Conservation (phyloP, 768 basidiomycete species). For the Pluteus cervinus region DNA sequence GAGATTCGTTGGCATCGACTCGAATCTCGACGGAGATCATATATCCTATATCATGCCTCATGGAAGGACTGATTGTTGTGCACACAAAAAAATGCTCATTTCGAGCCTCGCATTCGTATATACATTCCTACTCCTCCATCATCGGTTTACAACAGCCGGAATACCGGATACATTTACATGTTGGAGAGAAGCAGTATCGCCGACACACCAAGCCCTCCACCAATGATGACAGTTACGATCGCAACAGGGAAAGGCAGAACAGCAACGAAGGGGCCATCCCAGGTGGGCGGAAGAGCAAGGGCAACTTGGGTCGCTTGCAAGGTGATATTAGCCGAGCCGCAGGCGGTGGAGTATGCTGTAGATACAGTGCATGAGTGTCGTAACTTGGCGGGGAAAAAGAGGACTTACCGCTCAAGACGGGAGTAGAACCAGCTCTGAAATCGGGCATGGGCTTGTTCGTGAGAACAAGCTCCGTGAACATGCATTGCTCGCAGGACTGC, state of each 20-base stretch:
- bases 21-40: too few species aligned
- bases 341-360: conserved; percentile 51
- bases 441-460: conserved; percentile 44
- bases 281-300: conserved; percentile 40
- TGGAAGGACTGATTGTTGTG: too few species aligned
- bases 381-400: too few species aligned
- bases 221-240: conserved; percentile 37
- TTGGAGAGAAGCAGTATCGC: conserved; percentile 48
- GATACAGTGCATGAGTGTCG: conserved; percentile 5
- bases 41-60: too few species aligned
- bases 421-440: conserved; percentile 50
- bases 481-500: conserved; percentile 58
- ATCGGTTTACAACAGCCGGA: too few species aligned
- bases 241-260: conserved; percentile 38
- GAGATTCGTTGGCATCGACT: too few species aligned
- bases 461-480: conserved; percentile 49
- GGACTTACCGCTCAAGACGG: conserved; percentile 48
- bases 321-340: conserved; percentile 31
- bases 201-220: conserved; percentile 41
- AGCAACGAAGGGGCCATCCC: conserved; percentile 56
- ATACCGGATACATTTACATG: too few species aligned
- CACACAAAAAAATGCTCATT: too few species aligned
- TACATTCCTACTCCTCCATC: too few species aligned
- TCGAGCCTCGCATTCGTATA: too few species aligned
- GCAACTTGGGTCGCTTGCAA: conserved; percentile 31